Evolutionary conservation across 495 filamentous ascomycete species (phyloP), one percentile per base, ranked within the genome.

Genomic region (Neurospora sp.): DNA sequence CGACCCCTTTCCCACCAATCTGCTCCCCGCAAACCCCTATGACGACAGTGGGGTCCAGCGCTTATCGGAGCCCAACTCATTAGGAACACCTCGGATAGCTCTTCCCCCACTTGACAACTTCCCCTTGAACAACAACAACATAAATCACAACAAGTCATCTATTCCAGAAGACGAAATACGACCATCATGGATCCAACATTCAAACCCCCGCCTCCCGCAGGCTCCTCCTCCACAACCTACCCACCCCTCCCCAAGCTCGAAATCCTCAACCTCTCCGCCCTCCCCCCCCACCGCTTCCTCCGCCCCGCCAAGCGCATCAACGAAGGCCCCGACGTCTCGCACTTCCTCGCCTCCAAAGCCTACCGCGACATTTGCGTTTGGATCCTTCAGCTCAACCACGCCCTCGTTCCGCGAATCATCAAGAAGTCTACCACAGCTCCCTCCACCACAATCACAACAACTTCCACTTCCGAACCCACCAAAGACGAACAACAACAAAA

Each of bases 351-450:
- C 38, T 93, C 93, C 39, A 88, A 85, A 79, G 96, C 93, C 18
- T 97, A 98, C 82, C 84, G 85, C 61, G 92, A 97, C 80, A 92
- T 98, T 41, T 90, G 92, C 83, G 86, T 87, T 65, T 99, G 97
- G 78, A 80, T 98, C 8, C 81, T 96, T 65, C 96, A 98, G 81
- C 87, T 99, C 38, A 98, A 97, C 79, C 88, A 90, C 48, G 88
- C 93, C 20, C 90, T 98, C 85, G 93, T 94, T 78, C 94, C 96
- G 3, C 84, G 88, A 31, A 18, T 35, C 14, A 37, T 65, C 39
- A 84, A 85, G 31, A 45, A 68, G 20, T 27, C 38, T 4, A 3
- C 45, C 68, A 2, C 68, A 16, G 59, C 61, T 5, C 44, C 27
- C 27, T 2, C 27, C 27, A 31, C 27, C 27, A 31, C 27, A 31